Base-by-base conservation (phyloP, 1,284 basidiomycete species). In the Athelia sp. region DNA sequence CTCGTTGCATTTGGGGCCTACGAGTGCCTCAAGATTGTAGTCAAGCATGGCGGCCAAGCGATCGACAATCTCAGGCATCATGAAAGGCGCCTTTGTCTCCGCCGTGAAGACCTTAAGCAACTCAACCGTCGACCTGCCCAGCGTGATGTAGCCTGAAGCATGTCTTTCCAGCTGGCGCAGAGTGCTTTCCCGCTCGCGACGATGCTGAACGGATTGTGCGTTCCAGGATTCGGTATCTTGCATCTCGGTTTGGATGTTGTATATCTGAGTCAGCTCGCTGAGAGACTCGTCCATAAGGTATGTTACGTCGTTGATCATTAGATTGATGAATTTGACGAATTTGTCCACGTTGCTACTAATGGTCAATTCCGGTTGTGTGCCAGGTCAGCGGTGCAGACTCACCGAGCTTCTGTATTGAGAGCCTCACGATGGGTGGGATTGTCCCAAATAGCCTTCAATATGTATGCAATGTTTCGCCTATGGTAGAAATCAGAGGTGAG, bases 261-360 rank as follows among this genome's bases (percentile, higher is more conserved):
- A 85, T 56, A 99, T 94, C 64, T 95, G 91, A 4, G 84, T 75
- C 46, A 99, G 75, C 59, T 95, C 90, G 57, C 84, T 87, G 48
- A 99, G 75, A 3, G 94, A 96, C 62, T 99, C 97, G 64, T 99
- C 96, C 73, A 99, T 85, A 53, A 99, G 85, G 69, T 94, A 99
- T 1, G 96, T 99, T 43, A 97, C 94, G 62, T 99, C 97, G 77
- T 98, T 98, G 78, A 99, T 98, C 80, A 99, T 88, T 58, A 98
- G 77, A 69, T 99, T 99, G 69, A 94, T 83, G 66, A 99, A 99
- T 48, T 89, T 87, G 53, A 98, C 87, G 63, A 97, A 97, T 64
- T 90, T 89, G 55, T 96, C 91, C 49, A 89, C 84, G 59, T 93
- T 81, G 51, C 90, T 94, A n/a, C n/a, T n/a, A n/a, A n/a, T n/a